Base-by-base conservation (phyloP, 2,329 filamentous ascomycete genomes). In the Neonectria magnoliae region DNA sequence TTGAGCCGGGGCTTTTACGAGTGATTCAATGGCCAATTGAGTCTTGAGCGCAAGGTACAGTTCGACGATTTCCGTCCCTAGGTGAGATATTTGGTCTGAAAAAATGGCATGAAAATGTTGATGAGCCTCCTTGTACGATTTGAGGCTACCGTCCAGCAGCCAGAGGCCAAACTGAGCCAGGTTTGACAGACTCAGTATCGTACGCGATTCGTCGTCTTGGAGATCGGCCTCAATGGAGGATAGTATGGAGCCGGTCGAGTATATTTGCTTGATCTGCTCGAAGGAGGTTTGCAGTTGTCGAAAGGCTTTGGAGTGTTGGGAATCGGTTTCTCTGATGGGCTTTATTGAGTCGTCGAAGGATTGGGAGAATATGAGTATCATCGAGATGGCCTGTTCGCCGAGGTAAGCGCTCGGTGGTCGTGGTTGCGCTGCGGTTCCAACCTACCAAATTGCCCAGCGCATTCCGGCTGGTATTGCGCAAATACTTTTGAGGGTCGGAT, bases 11-110 rank as follows among this genome's bases (percentile, higher is more conserved):
- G 83, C 80, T 52, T 85, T 76, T 7, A 79, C 80, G 20, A 91
- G 79, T 11, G 82, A 81, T 50, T 84, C 80, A 63, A 91, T 88
- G 54, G 90, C 77, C 62, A 78, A 73, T 53, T 84, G 82, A 0
- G 82, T 83, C 70, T 83, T 85, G 63, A 85, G 78, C n/a, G 77
- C 79, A 20, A 86, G 71, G 50, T 83, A 81, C 2, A 86, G 69
- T 10, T 82, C 80, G 16, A 80, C 77, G 45, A 83, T 76, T 2
- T 81, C 78, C 11, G 77, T 75, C 3, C 80, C 78, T 6, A 84
- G 76, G 22, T 82, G 80, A 14, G 85, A 83, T 1, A 83, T 79
- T 55, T 81, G 78, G 52, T 80, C 79, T 56, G 82, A 80, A 65
- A 85, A 79, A 22, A 82, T 74, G 20, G 78, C 73, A n/a, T 84